Percentiles rank a stretch among this genome's conserved stretches.
Conservation (phyloP, 169 alveolate genomes). For the Cryptosporidium muris region DNA sequence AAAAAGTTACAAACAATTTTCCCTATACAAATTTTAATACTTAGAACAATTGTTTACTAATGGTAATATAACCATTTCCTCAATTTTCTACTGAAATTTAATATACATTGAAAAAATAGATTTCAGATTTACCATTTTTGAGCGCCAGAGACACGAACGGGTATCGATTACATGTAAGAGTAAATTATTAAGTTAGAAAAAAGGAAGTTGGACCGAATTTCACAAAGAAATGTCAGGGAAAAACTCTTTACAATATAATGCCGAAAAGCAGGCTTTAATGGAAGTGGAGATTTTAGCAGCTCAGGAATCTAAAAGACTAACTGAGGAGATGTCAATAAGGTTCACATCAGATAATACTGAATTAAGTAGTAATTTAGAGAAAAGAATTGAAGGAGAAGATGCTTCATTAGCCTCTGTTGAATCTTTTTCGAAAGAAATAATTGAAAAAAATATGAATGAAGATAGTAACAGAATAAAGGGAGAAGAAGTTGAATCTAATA, state of each 20-base stretch:
- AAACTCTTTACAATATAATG: neutral
- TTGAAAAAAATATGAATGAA: neutral
- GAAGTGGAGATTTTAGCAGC: slow-evolving; percentile 61
- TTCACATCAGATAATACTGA: neutral
- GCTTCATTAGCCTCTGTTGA: neutral
- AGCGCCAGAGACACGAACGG: too few species aligned
- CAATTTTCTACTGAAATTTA: too few species aligned
- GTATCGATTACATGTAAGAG: too few species aligned
- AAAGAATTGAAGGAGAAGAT: neutral
- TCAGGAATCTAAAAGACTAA: slow-evolving; percentile 20
- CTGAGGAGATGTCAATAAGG: slow-evolving; percentile 49
- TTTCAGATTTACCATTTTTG: too few species aligned
- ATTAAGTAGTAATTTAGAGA: neutral
- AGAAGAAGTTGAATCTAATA: neutral
- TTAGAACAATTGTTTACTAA: too few species aligned
- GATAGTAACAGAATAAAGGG: neutral
- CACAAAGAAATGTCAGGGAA: too few species aligned
- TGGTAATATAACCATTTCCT: too few species aligned
- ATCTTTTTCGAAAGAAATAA: neutral
- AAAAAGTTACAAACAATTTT: too few species aligned
- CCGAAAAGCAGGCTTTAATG: slow-evolving; percentile 51
- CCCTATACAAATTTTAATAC: too few species aligned
- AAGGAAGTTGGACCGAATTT: too few species aligned
- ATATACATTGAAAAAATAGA: too few species aligned
- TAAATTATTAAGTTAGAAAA: too few species aligned